Conservation (phyloP, 768 basidiomycete genomes). For the Trametes sanguinea region DNA sequence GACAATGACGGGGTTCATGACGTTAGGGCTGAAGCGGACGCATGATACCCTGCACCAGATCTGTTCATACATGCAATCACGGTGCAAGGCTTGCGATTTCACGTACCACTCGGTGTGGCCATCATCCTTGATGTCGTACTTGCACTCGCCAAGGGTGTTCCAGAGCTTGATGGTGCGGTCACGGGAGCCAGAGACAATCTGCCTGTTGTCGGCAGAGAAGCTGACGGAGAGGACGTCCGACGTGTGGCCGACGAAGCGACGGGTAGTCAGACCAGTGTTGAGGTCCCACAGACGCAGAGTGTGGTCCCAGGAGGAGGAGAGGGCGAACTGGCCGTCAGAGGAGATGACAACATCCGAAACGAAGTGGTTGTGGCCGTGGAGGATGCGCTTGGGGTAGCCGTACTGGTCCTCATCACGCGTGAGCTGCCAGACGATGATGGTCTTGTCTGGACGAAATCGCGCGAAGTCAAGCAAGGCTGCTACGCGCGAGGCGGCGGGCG, state of each 20-base stretch:
- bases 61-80: not conserved
- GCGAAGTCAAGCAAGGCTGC: constrained; percentile 13
- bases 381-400: constrained; percentile 96
- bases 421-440: constrained; percentile 98
- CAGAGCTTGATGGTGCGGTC: constrained; percentile 99
- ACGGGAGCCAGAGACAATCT: constrained; percentile 97
- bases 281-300: constrained; percentile 99
- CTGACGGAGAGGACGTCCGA: constrained; percentile 98
- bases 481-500: constrained; percentile 26
- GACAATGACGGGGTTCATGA: constrained; percentile 96
- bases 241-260: constrained; percentile 96
- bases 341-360: constrained; percentile 99
- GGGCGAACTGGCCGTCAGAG: constrained; percentile 98
- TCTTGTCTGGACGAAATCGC: constrained; percentile 74
- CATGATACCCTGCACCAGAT: constrained; percentile 84
- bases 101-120: constrained; percentile 91
- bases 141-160: constrained; percentile 99
- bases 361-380: constrained; percentile 99
- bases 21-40: constrained; percentile 98
- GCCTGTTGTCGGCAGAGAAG: constrained; percentile 99
- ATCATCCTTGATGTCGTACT: constrained; percentile 99
- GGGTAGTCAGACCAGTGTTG: constrained; percentile 94
- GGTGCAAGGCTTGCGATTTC: not conserved
- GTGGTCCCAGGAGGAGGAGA: constrained; percentile 99
- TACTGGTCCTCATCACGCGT: constrained; percentile 90